These are phyloP conservation scores for Umbelopsis vinacea DNA, from an alignment of 192 early-diverging fungal species.

Conservation along the genomic window DNA sequence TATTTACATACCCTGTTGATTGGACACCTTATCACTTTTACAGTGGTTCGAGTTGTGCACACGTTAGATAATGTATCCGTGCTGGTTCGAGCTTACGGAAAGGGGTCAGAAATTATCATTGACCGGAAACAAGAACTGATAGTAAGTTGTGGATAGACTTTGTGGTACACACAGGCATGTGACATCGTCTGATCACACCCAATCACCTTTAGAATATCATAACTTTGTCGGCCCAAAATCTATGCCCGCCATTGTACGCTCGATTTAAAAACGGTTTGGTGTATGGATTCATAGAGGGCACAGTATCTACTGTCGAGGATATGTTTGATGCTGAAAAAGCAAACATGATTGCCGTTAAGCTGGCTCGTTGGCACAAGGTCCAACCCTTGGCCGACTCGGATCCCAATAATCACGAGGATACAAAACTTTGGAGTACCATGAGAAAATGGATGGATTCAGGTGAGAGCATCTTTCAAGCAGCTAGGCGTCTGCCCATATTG, in stretches of 20 bases:
- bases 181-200: constrained; percentile 4
- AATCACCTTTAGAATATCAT: constrained; percentile 72
- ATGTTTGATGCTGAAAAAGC: constrained; percentile 78
- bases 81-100: constrained; percentile 89
- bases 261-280: constrained; percentile 91
- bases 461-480: constrained; percentile 24
- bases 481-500: neutral
- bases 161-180: neutral
- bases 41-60: constrained; percentile 76
- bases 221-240: constrained; percentile 65
- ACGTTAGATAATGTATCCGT: constrained; percentile 58
- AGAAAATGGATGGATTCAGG: constrained; percentile 72
- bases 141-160: constrained; percentile 56
- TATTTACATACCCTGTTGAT: neutral
- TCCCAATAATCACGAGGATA: constrained; percentile 37
- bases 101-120: constrained; percentile 85
- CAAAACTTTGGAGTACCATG: constrained; percentile 71
- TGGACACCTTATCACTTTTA: neutral
- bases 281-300: constrained; percentile 86
- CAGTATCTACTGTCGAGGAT: constrained; percentile 69
- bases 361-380: constrained; percentile 85
- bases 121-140: constrained; percentile 85
- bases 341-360: constrained; percentile 71
- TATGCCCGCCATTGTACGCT: constrained; percentile 82
- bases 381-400: constrained; percentile 44